phyloP scores from a whole-genome alignment of 257 asterid species.

The Voacanga thouarsii region DNA sequence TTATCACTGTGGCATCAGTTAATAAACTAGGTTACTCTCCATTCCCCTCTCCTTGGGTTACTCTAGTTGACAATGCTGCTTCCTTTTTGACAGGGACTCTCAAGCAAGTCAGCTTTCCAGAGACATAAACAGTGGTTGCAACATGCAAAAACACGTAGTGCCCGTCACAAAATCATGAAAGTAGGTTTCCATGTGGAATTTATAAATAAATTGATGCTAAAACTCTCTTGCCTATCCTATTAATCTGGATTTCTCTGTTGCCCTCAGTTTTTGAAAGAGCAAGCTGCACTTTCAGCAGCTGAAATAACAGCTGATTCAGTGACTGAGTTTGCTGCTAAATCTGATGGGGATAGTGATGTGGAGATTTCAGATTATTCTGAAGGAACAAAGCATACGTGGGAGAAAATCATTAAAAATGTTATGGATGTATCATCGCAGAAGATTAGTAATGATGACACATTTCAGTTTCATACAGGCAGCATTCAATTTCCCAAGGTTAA shows the following conservation, averaged over 20 bases:
- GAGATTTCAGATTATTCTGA: conserved; percentile 42
- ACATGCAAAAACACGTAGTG: conserved; percentile 95
- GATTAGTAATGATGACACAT: conserved; percentile 27
- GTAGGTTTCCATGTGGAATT: conserved; percentile 38
- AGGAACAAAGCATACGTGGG: conserved; percentile 61
- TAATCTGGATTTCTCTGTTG: conserved; percentile 19
- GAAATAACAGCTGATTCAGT: conserved; percentile 81
- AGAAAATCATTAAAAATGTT: conserved; percentile 49
- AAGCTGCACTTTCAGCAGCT: conserved; percentile 77
- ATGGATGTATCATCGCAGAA: conserved; percentile 38
- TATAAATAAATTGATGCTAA: not conserved
- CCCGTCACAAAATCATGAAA: conserved; percentile 92
- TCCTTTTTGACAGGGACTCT: conserved; percentile 59
- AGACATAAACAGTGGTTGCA: conserved; percentile 93
- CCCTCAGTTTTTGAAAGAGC: conserved; percentile 84
- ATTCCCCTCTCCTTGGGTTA: no score
- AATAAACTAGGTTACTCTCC: not conserved
- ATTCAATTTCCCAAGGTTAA: conserved; percentile 45
- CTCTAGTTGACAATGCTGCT: not conserved
- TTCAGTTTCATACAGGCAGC: conserved; percentile 34
- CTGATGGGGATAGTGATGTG: conserved; percentile 50
- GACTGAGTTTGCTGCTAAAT: conserved; percentile 62
- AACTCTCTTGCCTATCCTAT: conserved; percentile 6
- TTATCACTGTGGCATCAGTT: not conserved
- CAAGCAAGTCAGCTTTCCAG: conserved; percentile 85